Conservation (phyloP, 305 asterid genomes). For the Rubia tinctorum region DNA sequence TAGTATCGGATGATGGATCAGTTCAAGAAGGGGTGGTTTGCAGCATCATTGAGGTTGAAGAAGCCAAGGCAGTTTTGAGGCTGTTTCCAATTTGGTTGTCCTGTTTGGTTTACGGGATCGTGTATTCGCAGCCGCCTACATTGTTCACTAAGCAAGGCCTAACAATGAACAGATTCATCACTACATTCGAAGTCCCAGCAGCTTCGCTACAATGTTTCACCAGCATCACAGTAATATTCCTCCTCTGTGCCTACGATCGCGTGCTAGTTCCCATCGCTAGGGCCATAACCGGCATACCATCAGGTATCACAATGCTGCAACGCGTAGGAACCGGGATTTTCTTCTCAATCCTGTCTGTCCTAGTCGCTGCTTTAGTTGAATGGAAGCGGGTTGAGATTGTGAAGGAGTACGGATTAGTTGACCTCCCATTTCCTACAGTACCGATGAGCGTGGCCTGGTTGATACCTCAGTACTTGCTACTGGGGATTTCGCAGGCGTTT, state of each 20-base stretch:
- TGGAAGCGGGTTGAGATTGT: conserved; percentile 15
- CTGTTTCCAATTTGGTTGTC: conserved; percentile 7
- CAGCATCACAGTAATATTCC: conserved; percentile 24
- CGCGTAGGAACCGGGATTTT: conserved; percentile 25
- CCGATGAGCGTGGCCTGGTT: conserved; percentile 28
- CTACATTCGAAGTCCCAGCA: not conserved
- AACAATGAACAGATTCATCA: not conserved
- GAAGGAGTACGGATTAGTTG: conserved; percentile 22
- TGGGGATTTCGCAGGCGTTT: not conserved
- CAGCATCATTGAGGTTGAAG: conserved; percentile 24
- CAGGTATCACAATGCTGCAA: conserved; percentile 39
- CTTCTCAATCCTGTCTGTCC: not conserved
- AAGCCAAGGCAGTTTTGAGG: conserved; percentile 31
- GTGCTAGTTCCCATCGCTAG: not conserved
- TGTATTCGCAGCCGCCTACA: conserved; percentile 4
- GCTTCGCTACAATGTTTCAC: conserved; percentile 30
- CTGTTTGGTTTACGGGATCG: conserved; percentile 10
- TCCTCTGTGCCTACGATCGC: conserved; percentile 34
- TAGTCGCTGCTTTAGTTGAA: not conserved
- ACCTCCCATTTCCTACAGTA: conserved; percentile 25
- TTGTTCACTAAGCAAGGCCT: conserved; percentile 13
- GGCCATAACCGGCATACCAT: conserved; percentile 22
- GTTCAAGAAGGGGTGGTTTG: conserved; percentile 16
- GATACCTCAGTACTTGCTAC: conserved; percentile 8
- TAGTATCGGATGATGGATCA: conserved; percentile 21